phyloP scores from a whole-genome alignment of 1,284 basidiomycete species.

The Cryptococcus floricola region DNA sequence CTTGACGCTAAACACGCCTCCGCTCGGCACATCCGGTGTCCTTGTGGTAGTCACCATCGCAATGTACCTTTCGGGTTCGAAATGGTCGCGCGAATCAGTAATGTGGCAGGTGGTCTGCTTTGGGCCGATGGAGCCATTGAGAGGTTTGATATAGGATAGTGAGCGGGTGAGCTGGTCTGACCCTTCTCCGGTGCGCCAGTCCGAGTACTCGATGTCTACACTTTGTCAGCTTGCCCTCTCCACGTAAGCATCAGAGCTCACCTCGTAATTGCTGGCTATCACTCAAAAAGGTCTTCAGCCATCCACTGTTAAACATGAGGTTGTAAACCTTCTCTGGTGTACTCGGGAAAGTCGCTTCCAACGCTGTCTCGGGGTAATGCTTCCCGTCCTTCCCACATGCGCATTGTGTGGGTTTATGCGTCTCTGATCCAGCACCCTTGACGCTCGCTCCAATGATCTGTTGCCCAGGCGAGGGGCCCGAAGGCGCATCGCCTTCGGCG shows the following conservation, averaged over 20 bases:
- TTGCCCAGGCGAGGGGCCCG: neutral
- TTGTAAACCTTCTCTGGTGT: slow-evolving; percentile 94
- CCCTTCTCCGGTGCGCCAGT: slow-evolving; percentile 68
- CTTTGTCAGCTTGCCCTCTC: neutral
- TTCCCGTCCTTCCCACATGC: slow-evolving; percentile 66
- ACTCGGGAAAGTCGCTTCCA: slow-evolving; percentile 77
- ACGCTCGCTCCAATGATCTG: slow-evolving; percentile 1
- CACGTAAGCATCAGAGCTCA: slow-evolving; percentile 50
- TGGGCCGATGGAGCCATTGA: slow-evolving; percentile 82
- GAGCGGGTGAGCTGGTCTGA: slow-evolving; percentile 73
- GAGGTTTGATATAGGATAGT: slow-evolving; percentile 93
- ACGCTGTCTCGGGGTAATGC: slow-evolving; percentile 69
- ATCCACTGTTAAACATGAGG: slow-evolving; percentile 91
- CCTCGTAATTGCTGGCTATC: slow-evolving; percentile 84
- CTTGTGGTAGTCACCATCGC: slow-evolving; percentile 81
- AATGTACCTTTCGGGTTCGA: slow-evolving; percentile 81
- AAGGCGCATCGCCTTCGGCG: slow-evolving; percentile 11
- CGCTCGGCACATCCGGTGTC: slow-evolving; percentile 92
- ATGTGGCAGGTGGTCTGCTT: slow-evolving; percentile 94
- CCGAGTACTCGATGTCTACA: slow-evolving; percentile 82
- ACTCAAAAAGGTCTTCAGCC: slow-evolving; percentile 89
- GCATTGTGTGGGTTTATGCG: slow-evolving; percentile 61
- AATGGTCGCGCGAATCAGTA: slow-evolving; percentile 73
- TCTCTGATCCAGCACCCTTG: slow-evolving; percentile 4
- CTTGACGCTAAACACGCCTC: slow-evolving; percentile 86